Base-by-base conservation (phyloP, 345 rosid species). In the Eucalyptus erythrocorys region DNA sequence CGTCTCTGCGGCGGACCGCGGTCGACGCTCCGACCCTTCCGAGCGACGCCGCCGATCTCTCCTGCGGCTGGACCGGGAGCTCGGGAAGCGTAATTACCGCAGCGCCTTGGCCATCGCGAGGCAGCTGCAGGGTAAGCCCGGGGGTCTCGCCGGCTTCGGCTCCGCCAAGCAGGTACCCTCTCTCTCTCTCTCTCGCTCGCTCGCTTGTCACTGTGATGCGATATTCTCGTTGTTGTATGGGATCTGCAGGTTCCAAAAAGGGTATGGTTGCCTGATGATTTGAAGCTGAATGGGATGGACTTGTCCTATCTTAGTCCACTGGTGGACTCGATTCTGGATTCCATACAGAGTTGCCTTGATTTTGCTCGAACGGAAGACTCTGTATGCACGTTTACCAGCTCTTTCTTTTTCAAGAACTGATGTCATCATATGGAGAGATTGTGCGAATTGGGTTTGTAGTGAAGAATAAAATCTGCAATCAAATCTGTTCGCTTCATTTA, bases 121-220 rank as follows among this genome's bases (percentile, higher is more conserved):
- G 90, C 94, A 93, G 90, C 87, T 92, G 57, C 94, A 87, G 50
- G 87, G 92, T 40, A 91, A 93, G 89, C 93, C 91, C 88, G 89
- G 93, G 13, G 90, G 90, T 86, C 92, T 94, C 55, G 90, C 93
- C 51, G 90, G 93, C 89, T 94, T 94, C 82, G 96, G 94, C 88
- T 87, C 95, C 48, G 92, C 91, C 59, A 91, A 92, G 88, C 92
- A 90, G 94, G 95, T 94, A 51, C 34, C 87, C 79, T 17, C 64
- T 40, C 30, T 26, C 71, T 1, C 71, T 64, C 76, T 1, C 37
- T 61, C 37, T 61, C 71, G 30, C 68, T 27, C 66, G 26, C 3
- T 64, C 5, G 6, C 34, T 61, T 11, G 3, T 8, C 2, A 40
- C 82, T 0, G 82, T 76, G 82, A 76, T 76, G 82, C 47, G 47